Percentiles rank a stretch among this genome's conserved stretches.
These are phyloP conservation scores for Evansstolkia leycettana DNA, from an alignment of 495 filamentous ascomycete genomes.

Conservation along the genomic window DNA sequence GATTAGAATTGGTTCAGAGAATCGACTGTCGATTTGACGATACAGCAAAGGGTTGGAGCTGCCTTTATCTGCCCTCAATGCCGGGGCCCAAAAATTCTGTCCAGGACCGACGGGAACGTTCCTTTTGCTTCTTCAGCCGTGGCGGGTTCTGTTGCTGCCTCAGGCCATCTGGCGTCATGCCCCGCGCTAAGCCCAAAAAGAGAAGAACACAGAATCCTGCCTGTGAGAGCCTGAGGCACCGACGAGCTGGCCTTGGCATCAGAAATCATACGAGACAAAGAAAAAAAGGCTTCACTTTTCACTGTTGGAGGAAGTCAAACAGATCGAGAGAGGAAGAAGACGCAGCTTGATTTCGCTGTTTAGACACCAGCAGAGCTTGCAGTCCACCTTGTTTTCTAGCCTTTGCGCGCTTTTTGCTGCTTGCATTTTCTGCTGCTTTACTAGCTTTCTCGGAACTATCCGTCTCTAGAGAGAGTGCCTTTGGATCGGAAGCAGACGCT, in stretches of 20 bases:
- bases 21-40: too few species aligned
- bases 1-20: too few species aligned
- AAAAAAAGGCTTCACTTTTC: slow-evolving; percentile 1
- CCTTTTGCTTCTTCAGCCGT: slow-evolving; percentile 26
- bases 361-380: slow-evolving; percentile 44
- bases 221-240: too few species aligned
- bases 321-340: slow-evolving; percentile 33
- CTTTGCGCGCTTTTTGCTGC: slow-evolving; percentile 48
- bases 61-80: too few species aligned
- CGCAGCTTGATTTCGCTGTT: slow-evolving; percentile 22
- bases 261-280: not conserved
- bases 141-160: slow-evolving; percentile 15
- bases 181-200: slow-evolving; percentile 6
- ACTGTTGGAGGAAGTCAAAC: slow-evolving; percentile 44
- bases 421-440: slow-evolving; percentile 32
- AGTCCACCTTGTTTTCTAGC: slow-evolving; percentile 44
- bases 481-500: slow-evolving; percentile 2
- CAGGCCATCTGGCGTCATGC: not conserved
- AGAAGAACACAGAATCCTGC: too few species aligned
- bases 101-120: slow-evolving; percentile 25
- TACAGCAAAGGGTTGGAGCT: too few species aligned
- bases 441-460: slow-evolving; percentile 2
- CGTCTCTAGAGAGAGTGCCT: not conserved
- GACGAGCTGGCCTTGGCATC: not conserved
- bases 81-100: not conserved